Evolutionary conservation across 768 basidiomycete species (phyloP).

Genomic region (Tephrocybe sp.): DNA sequence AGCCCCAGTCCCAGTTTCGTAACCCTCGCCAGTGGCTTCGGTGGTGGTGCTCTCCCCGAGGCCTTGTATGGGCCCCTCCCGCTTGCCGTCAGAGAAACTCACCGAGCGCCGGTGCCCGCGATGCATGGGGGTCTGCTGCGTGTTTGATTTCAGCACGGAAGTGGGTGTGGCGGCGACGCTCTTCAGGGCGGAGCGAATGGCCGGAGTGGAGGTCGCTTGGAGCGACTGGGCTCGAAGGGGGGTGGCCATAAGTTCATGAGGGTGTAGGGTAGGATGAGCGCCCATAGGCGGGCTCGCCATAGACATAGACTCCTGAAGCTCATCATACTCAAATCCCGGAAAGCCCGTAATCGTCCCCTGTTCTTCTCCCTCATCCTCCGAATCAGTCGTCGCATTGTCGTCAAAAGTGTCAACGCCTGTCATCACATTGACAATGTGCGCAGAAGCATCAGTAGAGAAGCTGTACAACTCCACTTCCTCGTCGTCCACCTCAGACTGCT

Average conservation of each 20-base stretch:
- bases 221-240: constrained; percentile 23
- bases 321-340: constrained; percentile 40
- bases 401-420: constrained; percentile 45
- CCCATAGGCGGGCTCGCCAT: constrained; percentile 12
- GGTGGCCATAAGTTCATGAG: constrained; percentile 14
- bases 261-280: constrained; percentile 4
- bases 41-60: constrained; percentile 36
- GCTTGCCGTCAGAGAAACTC: constrained; percentile 95
- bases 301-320: constrained; percentile 13
- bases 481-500: constrained; percentile 51
- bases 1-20: constrained; percentile 11
- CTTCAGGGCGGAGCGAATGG: constrained; percentile 45
- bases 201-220: constrained; percentile 29
- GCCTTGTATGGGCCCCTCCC: constrained; percentile 84
- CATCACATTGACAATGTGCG: constrained; percentile 51
- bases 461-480: constrained; percentile 70
- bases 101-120: constrained; percentile 76
- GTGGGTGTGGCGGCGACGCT: constrained; percentile 50
- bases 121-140: constrained; percentile 54
- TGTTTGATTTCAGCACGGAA: constrained; percentile 54
- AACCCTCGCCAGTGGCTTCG: constrained; percentile 36
- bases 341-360: constrained; percentile 28
- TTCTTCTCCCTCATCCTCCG: constrained; percentile 45
- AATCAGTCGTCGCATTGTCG: constrained; percentile 49
- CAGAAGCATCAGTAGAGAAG: constrained; percentile 71